Evolutionary conservation across 345 rosid genomes (phyloP), one percentile per base, ranked within the genome.

Genomic region (Camelina laxa): DNA sequence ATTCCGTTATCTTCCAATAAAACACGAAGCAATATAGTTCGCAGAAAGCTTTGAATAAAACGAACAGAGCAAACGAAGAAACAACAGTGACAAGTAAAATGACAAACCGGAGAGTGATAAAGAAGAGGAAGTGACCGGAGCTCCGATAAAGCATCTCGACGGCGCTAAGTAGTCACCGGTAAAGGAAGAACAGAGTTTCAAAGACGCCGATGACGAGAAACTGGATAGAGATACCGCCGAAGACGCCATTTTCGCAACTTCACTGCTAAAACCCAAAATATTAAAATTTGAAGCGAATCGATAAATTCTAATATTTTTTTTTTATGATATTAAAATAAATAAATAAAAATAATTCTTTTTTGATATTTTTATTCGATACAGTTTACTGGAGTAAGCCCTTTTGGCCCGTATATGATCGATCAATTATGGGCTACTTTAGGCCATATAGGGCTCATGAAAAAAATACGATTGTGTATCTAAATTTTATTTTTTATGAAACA

Each of bases 231-330:
- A 79, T 53, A 71, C 77, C 7, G 87, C 77, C 7, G 87, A 44
- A 72, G 88, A 71, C 67, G 61, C 87, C 93, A 90, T 83, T 74
- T 50, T 67, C 70, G 60, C 73, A 13, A 33, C 73, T 17, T 67
- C 65, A 60, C 65, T 60, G 73, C 38, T 69, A 74, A 74, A 68
- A 61, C 55, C 22, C 39, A 61, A 20, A 31, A n/a, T 10, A n/a
- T 45, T 13, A 14, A 75, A 73, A 11, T 0, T 17, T 20, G 57
- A 21, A 44, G 51, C 33, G 72, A 24, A 24, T 36, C 65, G 59
- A 74, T 65, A 21, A 19, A 20, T 51, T 60, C 21, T 47, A 2
- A 13, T 1, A 31, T 58, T 60, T 16, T 58, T 60, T 16, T 17
- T 41, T 17, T 4, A 58, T 38, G 4, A 38, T 5, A 33, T 58